These are phyloP conservation scores for Crithidia expoeki DNA, from an alignment of 208 protist genomes.

Conservation along the genomic window DNA sequence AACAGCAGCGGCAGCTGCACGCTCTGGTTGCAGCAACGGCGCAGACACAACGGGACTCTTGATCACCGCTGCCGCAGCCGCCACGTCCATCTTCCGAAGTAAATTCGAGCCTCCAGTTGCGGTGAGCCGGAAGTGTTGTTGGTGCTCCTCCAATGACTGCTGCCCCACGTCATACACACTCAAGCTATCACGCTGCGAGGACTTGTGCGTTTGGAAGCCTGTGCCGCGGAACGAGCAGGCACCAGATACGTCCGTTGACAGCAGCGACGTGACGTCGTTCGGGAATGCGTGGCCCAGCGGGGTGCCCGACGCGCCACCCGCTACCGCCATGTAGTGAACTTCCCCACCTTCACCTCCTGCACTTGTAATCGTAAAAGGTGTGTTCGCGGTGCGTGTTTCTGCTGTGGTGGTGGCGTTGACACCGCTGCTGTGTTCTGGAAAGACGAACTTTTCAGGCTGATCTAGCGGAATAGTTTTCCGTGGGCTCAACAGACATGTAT, in stretches of 20 bases:
- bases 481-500: conserved; percentile 18
- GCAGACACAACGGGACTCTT: too few relatives aligned
- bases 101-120: neutral
- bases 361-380: neutral
- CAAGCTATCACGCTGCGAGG: neutral
- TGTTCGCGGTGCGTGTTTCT: too few relatives aligned
- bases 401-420: neutral
- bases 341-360: neutral
- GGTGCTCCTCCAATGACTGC: conserved; percentile 38
- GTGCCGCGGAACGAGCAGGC: conserved; percentile 9
- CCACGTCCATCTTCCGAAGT: neutral
- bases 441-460: neutral
- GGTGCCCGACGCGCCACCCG: too few relatives aligned
- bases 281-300: neutral
- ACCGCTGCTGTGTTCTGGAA: neutral
- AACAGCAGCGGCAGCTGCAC: neutral
- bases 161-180: conserved; percentile 29
- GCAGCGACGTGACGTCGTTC: neutral
- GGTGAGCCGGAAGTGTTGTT: conserved; percentile 29
- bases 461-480: neutral
- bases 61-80: conserved; percentile 11
- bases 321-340: too few relatives aligned
- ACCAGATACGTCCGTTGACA: conserved; percentile 1
- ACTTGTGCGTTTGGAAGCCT: neutral
- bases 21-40: neutral